Base-by-base conservation (phyloP, 2,329 filamentous ascomycete genomes). In the Cladosporium oxysporum region DNA sequence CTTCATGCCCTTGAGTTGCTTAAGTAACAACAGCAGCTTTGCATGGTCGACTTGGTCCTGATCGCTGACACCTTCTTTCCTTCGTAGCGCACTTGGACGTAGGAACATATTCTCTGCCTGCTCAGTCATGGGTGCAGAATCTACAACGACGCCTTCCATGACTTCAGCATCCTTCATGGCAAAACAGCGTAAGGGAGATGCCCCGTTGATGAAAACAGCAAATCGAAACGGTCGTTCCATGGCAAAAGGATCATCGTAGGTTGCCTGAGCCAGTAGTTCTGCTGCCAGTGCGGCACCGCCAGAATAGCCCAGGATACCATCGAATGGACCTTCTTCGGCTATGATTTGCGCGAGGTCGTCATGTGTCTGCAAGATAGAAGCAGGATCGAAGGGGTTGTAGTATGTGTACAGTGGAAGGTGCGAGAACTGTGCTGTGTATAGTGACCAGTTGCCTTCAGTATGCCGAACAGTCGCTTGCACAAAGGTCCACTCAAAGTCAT, bases 311-410 rank as follows among this genome's bases (percentile, higher is more conserved):
- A 66, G 58, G 4, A 68, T 53, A 10, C 67, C 67, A 33, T 68
- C 67, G 26, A 68, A 68, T 1, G 67, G 67, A 41, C 67, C 67
- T 28, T 68, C 67, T 21, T 61, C 55, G 21, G 47, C 50, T 21
- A 68, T 31, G 35, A 68, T 67, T 2, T 58, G n/a, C 16, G 57
- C 26, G 8, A 68, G 62, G 21, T 68, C 67, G 26, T 35, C 23
- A 31, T 68, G 60, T 5, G 67, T 68, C 35, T 68, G 67, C 7
- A 62, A 29, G 31, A 68, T 65, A 5, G 67, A 68, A 18, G 28
- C 33, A 29, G 67, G 67, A 49, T 68, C 65, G n/a, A 68, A 63
- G 8, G 67, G 65, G 31, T 68, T 67, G 65, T 68, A 68, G 58
- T 68, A 68, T 21, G 67, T 67, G 61, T 68, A 68, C 7, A 68